Evolutionary conservation across 1,284 basidiomycete species (phyloP).

Genomic region (Takashimella koratensis): DNA sequence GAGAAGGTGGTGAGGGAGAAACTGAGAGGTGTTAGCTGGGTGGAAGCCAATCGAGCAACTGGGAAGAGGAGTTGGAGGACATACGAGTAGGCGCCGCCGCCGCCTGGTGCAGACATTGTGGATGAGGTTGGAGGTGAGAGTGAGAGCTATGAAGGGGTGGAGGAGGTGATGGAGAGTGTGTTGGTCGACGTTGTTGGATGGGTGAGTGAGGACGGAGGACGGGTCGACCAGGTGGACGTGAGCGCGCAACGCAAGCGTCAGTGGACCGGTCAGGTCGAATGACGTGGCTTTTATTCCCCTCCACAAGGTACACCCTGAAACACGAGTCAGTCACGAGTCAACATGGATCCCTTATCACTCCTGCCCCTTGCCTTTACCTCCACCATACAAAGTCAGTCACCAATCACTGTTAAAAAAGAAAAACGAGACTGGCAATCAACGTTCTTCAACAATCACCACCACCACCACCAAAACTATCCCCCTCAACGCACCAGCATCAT

Average conservation of each 20-base stretch:
- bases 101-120: slow-evolving; percentile 48
- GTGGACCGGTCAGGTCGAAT: not conserved
- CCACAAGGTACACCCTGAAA: not conserved
- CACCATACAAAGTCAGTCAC: no score
- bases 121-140: not conserved
- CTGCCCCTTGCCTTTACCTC: no score
- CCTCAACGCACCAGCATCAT: no score
- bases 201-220: not conserved
- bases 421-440: no score
- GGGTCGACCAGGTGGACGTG: not conserved
- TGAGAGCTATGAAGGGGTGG: not conserved
- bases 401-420: no score
- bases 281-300: not conserved
- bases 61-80: slow-evolving; percentile 9
- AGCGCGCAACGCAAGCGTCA: not conserved
- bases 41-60: not conserved
- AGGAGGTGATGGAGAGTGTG: no score
- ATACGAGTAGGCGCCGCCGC: slow-evolving; percentile 50
- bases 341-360: not conserved
- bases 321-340: not conserved
- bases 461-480: no score
- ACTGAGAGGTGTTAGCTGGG: slow-evolving; percentile 55
- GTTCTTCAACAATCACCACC: no score
- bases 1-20: slow-evolving; percentile 99
- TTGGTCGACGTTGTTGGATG: no score